These are phyloP conservation scores for Phytophthora vignae DNA, from an alignment of 352 stramenopile species.

Conservation along the genomic window DNA sequence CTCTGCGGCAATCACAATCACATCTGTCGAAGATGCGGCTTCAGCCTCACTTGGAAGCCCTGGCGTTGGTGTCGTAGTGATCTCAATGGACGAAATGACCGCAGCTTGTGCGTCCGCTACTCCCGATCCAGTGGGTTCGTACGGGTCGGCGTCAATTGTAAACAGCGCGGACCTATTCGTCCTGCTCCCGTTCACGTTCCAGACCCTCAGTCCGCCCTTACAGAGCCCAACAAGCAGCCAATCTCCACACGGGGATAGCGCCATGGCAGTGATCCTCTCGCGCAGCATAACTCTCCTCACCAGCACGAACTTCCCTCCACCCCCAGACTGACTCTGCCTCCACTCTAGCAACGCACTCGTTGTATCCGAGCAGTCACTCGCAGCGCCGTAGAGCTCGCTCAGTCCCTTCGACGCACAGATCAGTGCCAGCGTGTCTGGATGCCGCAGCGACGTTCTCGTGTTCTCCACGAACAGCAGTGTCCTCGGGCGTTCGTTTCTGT, in stretches of 20 bases:
- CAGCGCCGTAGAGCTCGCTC: conserved; percentile 48
- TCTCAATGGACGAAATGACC: conserved; percentile 26
- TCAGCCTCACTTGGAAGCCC: background rate
- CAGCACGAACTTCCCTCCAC: conserved; percentile 22
- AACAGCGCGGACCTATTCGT: conserved; percentile 26
- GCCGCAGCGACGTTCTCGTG: conserved; percentile 34
- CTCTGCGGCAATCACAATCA: conserved; percentile 44
- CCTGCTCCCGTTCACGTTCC: conserved; percentile 47
- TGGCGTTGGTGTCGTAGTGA: conserved; percentile 7
- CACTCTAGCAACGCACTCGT: conserved; percentile 31
- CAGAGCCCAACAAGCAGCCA: conserved; percentile 67
- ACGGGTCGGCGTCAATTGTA: conserved; percentile 30
- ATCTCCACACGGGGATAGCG: conserved; percentile 41
- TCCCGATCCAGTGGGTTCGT: conserved; percentile 16
- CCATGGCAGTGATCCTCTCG: conserved; percentile 45
- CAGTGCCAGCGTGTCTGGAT: conserved; percentile 46
- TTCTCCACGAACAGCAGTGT: conserved; percentile 70
- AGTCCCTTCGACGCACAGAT: conserved; percentile 44
- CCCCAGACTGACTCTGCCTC: conserved; percentile 20
- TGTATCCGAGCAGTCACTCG: conserved; percentile 1
- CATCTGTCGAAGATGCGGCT: conserved; percentile 10
- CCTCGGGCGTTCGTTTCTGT: conserved; percentile 4
- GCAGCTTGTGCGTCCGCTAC: conserved; percentile 7
- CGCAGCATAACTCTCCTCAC: conserved; percentile 40
- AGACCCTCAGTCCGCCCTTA: conserved; percentile 59